phyloP scores from a whole-genome alignment of 1,284 basidiomycete species.

The Rhodofomes roseus region DNA sequence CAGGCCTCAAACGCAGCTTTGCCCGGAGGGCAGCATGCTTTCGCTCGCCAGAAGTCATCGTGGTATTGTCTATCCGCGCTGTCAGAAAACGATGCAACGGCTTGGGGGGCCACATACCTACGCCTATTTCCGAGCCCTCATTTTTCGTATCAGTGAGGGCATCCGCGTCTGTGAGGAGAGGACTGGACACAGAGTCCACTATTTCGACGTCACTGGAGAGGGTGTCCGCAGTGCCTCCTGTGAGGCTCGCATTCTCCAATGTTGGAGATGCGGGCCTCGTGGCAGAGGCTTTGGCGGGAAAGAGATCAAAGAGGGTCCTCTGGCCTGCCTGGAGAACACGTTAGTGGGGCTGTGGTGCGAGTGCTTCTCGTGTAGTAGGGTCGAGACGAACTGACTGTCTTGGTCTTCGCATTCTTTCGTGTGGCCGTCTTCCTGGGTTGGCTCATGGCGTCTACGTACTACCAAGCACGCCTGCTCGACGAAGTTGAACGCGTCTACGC shows the following conservation, averaged over 20 bases:
- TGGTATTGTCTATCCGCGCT: background rate
- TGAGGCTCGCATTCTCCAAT: background rate
- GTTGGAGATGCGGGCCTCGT: constrained; percentile 10
- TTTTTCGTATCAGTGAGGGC: background rate
- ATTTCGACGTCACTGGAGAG: constrained; percentile 16
- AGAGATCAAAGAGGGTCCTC: constrained; percentile 17
- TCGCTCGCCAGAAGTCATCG: background rate
- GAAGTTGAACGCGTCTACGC: background rate
- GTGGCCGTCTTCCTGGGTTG: constrained; percentile 2
- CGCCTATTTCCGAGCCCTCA: background rate
- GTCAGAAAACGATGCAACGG: background rate
- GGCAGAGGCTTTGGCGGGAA: constrained; percentile 10
- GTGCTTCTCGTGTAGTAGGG: background rate
- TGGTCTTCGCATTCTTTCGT: constrained; percentile 10
- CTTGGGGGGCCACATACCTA: constrained; percentile 3
- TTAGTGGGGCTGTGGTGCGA: background rate
- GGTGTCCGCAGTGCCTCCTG: background rate
- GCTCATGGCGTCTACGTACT: background rate
- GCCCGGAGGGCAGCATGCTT: background rate
- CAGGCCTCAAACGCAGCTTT: background rate
- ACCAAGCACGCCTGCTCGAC: background rate
- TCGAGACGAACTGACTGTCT: constrained; percentile 9
- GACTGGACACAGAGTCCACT: constrained; percentile 10
- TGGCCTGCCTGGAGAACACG: constrained; percentile 15
- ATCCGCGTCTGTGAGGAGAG: constrained; percentile 6